Base-by-base conservation (phyloP, 306 rosid genomes). In the Dicorynia guianensis region DNA sequence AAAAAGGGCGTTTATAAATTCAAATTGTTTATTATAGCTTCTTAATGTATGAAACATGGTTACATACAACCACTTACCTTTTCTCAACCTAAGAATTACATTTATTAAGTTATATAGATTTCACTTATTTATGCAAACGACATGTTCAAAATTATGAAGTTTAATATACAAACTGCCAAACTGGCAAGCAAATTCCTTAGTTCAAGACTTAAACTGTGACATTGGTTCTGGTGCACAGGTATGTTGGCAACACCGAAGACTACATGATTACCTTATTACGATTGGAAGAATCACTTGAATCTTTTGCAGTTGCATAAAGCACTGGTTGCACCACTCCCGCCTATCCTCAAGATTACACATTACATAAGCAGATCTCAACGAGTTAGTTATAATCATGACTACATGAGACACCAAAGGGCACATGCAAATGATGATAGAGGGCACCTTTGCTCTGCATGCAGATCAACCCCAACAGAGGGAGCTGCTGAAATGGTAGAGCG, bases 391-490 rank as follows among this genome's bases (percentile, higher is more conserved):
- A 46, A 53, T 72, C 11, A 46, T 8, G 70, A 59, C 53, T 17
- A 75, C 47, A 75, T n/a, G 71, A 54, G 47, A 78, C 64, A 71
- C 18, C 40, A 62, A 76, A 69, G 78, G 56, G 35, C 40, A 36
- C 63, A 34, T 71, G 44, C 20, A 18, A 54, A 25, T 11, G 39
- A 53, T 17, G 65, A 72, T 11, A 70, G 18, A 75, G 5, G 33
- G 57, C 38, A 92, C 97, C 97, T 92, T 83, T 92, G 81, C 78
- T 89, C 93, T 40, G 91, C 95, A 66, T 87, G 93, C 34, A 89
- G 81, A 77, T 91, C 88, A 70, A 89, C 89, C 6, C 93, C 97
- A 20, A 87, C 89, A 47, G 83, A 80, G 44, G 86, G 93, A 49
- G 84, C 84, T 34, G 93, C 89, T 8, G 87, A 84, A 58, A 84